Percentiles rank a stretch among this genome's conserved stretches.
These are phyloP conservation scores for Saitoella complicata DNA, from an alignment of 805 yeast genomes.

Conservation along the genomic window DNA sequence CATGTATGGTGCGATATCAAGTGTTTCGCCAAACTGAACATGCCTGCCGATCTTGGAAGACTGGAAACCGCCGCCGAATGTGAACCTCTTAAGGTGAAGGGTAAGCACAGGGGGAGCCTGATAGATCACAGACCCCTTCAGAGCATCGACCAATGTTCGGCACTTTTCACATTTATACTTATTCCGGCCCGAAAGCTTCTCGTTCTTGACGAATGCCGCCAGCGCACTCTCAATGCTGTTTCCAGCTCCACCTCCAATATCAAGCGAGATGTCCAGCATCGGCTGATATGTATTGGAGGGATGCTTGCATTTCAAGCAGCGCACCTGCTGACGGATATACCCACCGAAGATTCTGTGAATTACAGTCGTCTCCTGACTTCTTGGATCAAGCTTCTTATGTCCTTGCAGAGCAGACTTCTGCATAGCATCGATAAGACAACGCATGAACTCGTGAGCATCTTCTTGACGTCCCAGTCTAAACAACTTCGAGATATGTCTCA, in stretches of 20 bases:
- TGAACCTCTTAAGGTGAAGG: slow-evolving; percentile 78
- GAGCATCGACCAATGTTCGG: slow-evolving; percentile 57
- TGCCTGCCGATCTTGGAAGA: slow-evolving; percentile 70
- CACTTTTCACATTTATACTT: slow-evolving; percentile 86
- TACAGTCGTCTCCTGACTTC: slow-evolving; percentile 35
- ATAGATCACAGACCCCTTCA: slow-evolving; percentile 55
- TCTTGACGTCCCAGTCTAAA: slow-evolving; percentile 38
- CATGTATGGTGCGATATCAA: slow-evolving; percentile 51
- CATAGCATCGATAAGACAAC: slow-evolving; percentile 13
- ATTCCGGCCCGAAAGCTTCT: slow-evolving; percentile 47
- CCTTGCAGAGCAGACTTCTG: slow-evolving; percentile 9
- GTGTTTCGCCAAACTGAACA: slow-evolving; percentile 59
- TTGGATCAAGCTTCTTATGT: slow-evolving; percentile 6
- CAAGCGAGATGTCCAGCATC: slow-evolving; percentile 78
- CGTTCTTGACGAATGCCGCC: slow-evolving; percentile 68
- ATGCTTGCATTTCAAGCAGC: slow-evolving; percentile 68
- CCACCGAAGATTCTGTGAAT: slow-evolving; percentile 94
- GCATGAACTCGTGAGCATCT: slow-evolving; percentile 87
- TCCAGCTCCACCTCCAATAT: slow-evolving; percentile 25
- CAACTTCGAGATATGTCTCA: slow-evolving; percentile 33
- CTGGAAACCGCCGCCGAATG: slow-evolving; percentile 47
- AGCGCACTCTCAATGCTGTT: slow-evolving; percentile 55
- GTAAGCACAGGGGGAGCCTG: slow-evolving; percentile 78
- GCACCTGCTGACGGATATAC: slow-evolving; percentile 62
- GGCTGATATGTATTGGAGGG: slow-evolving; percentile 81